A percentile compares a stretch with the other conserved stretches of the same genome.
Conservation (phyloP, 768 basidiomycete species). For the Paxillus ammoniavirescens region DNA sequence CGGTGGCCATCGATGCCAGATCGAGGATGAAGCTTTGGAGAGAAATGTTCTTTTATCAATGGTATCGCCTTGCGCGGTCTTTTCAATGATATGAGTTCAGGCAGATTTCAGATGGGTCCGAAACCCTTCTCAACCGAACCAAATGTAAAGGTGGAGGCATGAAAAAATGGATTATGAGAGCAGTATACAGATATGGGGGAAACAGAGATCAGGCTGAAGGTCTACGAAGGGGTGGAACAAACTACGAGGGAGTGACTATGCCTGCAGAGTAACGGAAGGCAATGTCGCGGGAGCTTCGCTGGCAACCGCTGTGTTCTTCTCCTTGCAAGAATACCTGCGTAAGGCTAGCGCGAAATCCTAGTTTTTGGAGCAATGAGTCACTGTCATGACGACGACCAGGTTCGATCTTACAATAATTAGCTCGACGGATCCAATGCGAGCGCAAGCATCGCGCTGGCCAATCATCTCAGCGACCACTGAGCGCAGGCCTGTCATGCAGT, state of each 20-base stretch:
- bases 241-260: background rate
- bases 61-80: background rate
- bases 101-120: constrained; percentile 11
- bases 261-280: background rate
- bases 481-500: constrained; percentile 17
- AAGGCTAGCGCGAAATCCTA: constrained; percentile 25
- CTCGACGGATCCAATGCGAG: constrained; percentile 16
- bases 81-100: background rate
- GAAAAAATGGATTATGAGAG: constrained; percentile 10
- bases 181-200: constrained; percentile 6
- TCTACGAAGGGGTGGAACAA: background rate
- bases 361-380: constrained; percentile 4
- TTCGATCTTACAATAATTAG: constrained; percentile 17
- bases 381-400: background rate
- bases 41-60: background rate
- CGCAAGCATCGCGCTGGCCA: constrained; percentile 11
- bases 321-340: constrained; percentile 10
- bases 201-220: constrained; percentile 7
- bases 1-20: constrained; percentile 24
- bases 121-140: background rate
- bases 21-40: constrained; percentile 2
- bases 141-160: constrained; percentile 2
- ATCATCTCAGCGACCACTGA: constrained; percentile 18
- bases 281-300: background rate
- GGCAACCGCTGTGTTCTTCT: background rate